Evolutionary conservation across 768 basidiomycete species (phyloP), one percentile per base, ranked within the genome.

Genomic region (Lactarius hengduanensis): DNA sequence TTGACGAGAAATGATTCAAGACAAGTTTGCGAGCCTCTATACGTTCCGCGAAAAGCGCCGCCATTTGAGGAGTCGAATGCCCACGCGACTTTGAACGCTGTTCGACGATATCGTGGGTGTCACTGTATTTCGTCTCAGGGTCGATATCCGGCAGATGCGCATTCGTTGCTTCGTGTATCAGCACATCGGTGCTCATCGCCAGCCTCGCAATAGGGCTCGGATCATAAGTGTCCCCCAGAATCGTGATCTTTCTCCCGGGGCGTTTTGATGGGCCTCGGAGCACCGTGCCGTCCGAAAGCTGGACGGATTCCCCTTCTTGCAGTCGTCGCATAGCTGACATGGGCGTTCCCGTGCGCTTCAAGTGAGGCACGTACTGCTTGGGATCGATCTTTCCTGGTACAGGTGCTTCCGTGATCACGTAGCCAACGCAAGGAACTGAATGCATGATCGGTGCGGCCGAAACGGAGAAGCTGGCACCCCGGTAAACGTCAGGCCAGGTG

Each of bases 21-120:
- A 91, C 77, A 22, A 96, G 80, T 63, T 77, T 81, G 65, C 77
- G 78, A 30, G 92, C 90, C 6, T 80, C 73, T 47, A 92, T 84
- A 10, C 76, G 77, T 73, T 81, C 85, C 5, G 90, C 94, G 73
- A 96, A 96, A 15, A 79, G 79, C 13, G 88, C 94, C 9, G 93
- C 95, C 87, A 94, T 91, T 72, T 92, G 91, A 1, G 94, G 93
- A 15, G 94, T 97, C 5, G 92, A 94, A 75, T 97, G 94, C 0
- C 94, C 95, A 73, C 92, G 83, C 2, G 86, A 87, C 74, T 80
- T 88, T 8, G 92, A 79, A 64, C 86, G 83, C 43, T 76, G 76
- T 72, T 91, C 84, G 8, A 94, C 84, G 16, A 72, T 81, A 71
- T 85, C 82, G 66, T 82, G 82, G 8, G 86, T 88, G 63, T 92